phyloP scores from a whole-genome alignment of 2,329 filamentous ascomycete species.

The Plenodomus biglobosus region DNA sequence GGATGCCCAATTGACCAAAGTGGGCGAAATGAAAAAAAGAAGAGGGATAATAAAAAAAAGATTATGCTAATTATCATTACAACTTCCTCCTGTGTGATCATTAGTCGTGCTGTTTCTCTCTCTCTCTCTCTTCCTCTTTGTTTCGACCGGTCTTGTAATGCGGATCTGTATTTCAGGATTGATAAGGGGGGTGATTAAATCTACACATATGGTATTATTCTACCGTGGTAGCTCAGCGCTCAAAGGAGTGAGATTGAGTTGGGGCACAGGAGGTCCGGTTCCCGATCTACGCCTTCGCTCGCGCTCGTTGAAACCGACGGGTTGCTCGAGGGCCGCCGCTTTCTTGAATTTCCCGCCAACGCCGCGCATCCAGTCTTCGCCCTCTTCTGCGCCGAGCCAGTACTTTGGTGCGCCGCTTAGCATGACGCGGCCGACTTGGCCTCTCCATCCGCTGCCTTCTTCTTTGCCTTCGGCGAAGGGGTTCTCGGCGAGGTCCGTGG shows the following conservation, averaged over 20 bases:
- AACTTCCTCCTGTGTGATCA: not conserved
- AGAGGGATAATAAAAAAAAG: too few relatives aligned
- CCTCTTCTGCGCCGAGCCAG: constrained; percentile 72
- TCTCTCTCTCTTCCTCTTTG: too few relatives aligned
- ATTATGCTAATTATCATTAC: not conserved
- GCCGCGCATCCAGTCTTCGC: constrained; percentile 68
- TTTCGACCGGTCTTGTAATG: too few relatives aligned
- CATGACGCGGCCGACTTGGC: constrained; percentile 77
- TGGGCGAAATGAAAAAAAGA: too few relatives aligned
- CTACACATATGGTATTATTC: too few relatives aligned
- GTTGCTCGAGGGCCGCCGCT: constrained; percentile 43
- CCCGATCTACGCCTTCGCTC: constrained; percentile 64
- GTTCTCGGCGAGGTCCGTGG: constrained; percentile 59
- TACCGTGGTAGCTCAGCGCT: constrained; percentile 22
- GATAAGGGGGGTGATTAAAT: too few relatives aligned
- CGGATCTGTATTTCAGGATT: too few relatives aligned
- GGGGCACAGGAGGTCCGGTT: constrained; percentile 56
- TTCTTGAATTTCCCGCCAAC: constrained; percentile 63
- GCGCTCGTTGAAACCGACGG: constrained; percentile 55
- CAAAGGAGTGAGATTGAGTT: constrained; percentile 22
- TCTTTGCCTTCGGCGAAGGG: constrained; percentile 69
- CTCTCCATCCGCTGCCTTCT: constrained; percentile 78
- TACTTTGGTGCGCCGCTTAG: constrained; percentile 72
- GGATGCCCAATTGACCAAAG: too few relatives aligned
- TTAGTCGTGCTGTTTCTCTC: too few relatives aligned